Percentiles rank a stretch among this genome's conserved stretches.
These are phyloP conservation scores for Pythium periplocum DNA, from an alignment of 352 stramenopile genomes.

Conservation along the genomic window DNA sequence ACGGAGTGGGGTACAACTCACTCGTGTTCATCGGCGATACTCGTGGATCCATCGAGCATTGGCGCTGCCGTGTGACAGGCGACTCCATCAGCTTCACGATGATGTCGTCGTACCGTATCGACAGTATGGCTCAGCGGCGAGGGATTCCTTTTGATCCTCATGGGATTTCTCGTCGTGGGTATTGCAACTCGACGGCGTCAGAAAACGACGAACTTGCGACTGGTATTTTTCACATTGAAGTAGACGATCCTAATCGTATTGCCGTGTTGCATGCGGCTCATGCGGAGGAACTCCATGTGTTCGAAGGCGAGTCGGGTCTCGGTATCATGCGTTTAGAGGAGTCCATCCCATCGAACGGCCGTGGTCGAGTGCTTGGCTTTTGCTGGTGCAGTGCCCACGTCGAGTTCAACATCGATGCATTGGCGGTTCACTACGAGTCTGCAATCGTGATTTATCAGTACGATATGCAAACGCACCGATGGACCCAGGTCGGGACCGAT, in stretches of 20 bases:
- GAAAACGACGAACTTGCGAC: neutral
- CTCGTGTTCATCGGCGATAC: conserved; percentile 71
- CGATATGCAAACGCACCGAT: conserved; percentile 50
- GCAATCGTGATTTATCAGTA: conserved; percentile 79
- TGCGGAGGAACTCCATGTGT: conserved; percentile 54
- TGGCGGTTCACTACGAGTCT: conserved; percentile 67
- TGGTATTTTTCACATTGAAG: conserved; percentile 69
- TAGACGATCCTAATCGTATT: conserved; percentile 81
- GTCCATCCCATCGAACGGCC: conserved; percentile 45
- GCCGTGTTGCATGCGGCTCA: conserved; percentile 48
- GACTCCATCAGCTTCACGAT: conserved; percentile 62
- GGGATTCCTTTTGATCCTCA: conserved; percentile 8
- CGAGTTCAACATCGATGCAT: conserved; percentile 78
- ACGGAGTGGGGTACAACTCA: conserved; percentile 47
- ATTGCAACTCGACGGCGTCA: conserved; percentile 12
- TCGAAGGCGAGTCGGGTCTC: conserved; percentile 76
- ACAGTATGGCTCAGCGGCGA: conserved; percentile 17
- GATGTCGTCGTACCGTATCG: conserved; percentile 38
- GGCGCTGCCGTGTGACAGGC: conserved; percentile 53
- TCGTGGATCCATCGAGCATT: conserved; percentile 59
- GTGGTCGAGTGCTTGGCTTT: conserved; percentile 60
- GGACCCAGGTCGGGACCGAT: conserved; percentile 56
- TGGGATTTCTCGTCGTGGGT: conserved; percentile 31
- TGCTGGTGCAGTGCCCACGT: conserved; percentile 79
- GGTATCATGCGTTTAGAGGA: conserved; percentile 73